Evolutionary conservation across 345 rosid genomes (phyloP).

Genomic region (Excoecaria agallocha): DNA sequence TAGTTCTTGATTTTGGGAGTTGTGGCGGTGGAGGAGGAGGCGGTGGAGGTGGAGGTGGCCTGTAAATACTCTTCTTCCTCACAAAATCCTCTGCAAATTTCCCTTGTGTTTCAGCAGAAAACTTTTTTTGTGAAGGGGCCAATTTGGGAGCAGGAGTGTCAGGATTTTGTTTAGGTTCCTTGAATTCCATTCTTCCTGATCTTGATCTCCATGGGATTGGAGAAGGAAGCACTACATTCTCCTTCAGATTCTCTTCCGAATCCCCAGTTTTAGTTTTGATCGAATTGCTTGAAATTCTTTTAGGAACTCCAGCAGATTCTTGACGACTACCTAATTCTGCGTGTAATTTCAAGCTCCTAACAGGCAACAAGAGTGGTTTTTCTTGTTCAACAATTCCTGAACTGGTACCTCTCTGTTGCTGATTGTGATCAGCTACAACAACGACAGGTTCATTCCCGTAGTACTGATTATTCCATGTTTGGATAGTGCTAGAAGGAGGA

Average conservation of each 20-base stretch:
- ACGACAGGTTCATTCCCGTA: slow-evolving; percentile 55
- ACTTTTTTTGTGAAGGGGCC: slow-evolving; percentile 34
- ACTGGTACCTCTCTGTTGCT: slow-evolving; percentile 34
- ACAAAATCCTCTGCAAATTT: slow-evolving; percentile 46
- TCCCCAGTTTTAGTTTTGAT: slow-evolving; percentile 22
- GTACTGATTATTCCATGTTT: slow-evolving; percentile 79
- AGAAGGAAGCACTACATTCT: slow-evolving; percentile 72
- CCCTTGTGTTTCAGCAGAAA: slow-evolving; percentile 39
- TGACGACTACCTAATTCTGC: too few relatives aligned
- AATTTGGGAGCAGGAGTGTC: slow-evolving; percentile 10
- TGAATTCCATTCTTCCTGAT: slow-evolving; percentile 64
- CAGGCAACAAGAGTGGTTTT: slow-evolving; percentile 78
- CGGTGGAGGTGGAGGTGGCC: slow-evolving; percentile 58
- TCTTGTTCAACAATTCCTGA: slow-evolving; percentile 53
- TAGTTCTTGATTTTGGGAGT: slow-evolving; percentile 32
- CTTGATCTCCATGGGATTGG: slow-evolving; percentile 96
- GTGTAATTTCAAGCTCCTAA: slow-evolving; percentile 61
- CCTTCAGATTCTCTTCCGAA: slow-evolving; percentile 31
- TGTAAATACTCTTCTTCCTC: slow-evolving; percentile 46
- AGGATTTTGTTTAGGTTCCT: slow-evolving; percentile 44
- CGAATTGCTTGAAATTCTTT: slow-evolving; percentile 37
- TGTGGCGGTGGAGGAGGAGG: slow-evolving; percentile 72
- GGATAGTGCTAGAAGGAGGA: slow-evolving; percentile 35
- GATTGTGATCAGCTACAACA: slow-evolving; percentile 39
- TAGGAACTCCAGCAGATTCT: background rate